These are phyloP conservation scores for Acmispon strigosus DNA, from an alignment of 306 rosid species.

Conservation along the genomic window DNA sequence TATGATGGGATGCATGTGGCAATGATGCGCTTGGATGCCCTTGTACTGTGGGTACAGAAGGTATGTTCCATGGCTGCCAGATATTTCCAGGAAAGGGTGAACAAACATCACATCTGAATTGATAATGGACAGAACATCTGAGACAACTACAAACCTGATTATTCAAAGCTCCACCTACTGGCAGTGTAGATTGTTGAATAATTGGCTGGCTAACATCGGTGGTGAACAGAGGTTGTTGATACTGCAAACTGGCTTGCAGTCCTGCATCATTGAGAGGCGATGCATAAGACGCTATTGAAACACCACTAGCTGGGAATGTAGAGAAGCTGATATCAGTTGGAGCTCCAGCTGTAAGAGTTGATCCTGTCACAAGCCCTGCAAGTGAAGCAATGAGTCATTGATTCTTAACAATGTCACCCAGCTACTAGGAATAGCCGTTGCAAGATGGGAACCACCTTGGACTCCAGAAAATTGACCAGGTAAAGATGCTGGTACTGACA, in stretches of 20 bases:
- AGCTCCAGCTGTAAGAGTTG: slow-evolving; percentile 33
- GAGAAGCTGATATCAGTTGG: slow-evolving; percentile 38
- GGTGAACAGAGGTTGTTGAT: slow-evolving; percentile 45
- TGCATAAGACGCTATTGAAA: slow-evolving; percentile 36
- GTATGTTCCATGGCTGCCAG: slow-evolving; percentile 47
- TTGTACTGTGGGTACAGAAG: slow-evolving; percentile 28
- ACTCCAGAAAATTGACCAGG: slow-evolving; percentile 44
- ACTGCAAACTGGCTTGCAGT: slow-evolving; percentile 53
- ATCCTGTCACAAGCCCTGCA: slow-evolving; percentile 31
- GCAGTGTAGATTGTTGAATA: slow-evolving; percentile 42
- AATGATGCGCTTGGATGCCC: slow-evolving; percentile 40
- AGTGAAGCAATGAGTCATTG: slow-evolving; percentile 28
- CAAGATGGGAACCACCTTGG: slow-evolving; percentile 28
- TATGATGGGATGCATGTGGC: slow-evolving; percentile 37
- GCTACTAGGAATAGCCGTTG: slow-evolving; percentile 24
- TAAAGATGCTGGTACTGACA: slow-evolving; percentile 57
- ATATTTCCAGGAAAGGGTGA: slow-evolving; percentile 29
- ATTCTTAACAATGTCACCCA: slow-evolving; percentile 21
- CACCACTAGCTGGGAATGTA: slow-evolving; percentile 44
- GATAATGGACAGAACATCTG: slow-evolving; percentile 8
- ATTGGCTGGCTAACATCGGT: slow-evolving; percentile 36
- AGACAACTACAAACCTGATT: slow-evolving; percentile 46
- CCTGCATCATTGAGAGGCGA: slow-evolving; percentile 36
- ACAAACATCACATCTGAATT: not conserved
- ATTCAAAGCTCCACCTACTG: slow-evolving; percentile 43